Base-by-base conservation (phyloP, 177 flowering plant species). In the Tripterygium wilfordii region DNA sequence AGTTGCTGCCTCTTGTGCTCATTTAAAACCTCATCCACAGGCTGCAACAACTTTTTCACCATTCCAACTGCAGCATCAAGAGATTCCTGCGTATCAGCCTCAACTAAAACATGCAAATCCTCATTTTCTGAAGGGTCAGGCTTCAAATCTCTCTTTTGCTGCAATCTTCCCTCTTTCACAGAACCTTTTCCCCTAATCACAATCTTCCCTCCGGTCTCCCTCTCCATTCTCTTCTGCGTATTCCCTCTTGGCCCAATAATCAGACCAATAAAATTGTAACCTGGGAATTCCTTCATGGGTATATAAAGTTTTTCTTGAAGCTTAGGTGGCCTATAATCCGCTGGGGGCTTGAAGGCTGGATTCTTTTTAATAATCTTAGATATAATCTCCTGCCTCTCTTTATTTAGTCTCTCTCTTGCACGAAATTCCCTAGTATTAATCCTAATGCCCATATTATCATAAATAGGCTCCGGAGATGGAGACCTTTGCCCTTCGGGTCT, bases 181-280 rank as follows among this genome's bases (percentile, higher is more conserved):
- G 88, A 80, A 13, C 98, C 98, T 61, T 92, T 92, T 2, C 98
- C 98, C 19, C 98, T 63, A 53, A 92, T 86, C 25, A 88, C 96
- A 65, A 92, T 92, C 59, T 92, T 92, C 0, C 95, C 96, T 1
- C 98, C 98, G 0, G 96, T 92, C 53, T 92, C 95, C 45, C 67
- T 83, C 66, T 83, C 98, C 98, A 92, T 88, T 60, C 98, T 69
- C 72, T 88, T 92, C 80, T 88, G 98, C 1, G 96, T 92, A 53
- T 92, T 88, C 17, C 98, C 98, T 45, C 98, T 83, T 0, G 98
- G 98, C 23, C 98, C 98, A 66, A 92, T 88, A 5, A 92, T 92
- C 21, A 92, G 67, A 8, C 98, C 96, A 32, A 92, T 88, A 54
- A 92, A 92, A 67, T 92, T 92, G 51, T 92, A 92, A 5, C 98